Conservation (phyloP, 2,329 filamentous ascomycete genomes). For the Colletotrichum tropicale region DNA sequence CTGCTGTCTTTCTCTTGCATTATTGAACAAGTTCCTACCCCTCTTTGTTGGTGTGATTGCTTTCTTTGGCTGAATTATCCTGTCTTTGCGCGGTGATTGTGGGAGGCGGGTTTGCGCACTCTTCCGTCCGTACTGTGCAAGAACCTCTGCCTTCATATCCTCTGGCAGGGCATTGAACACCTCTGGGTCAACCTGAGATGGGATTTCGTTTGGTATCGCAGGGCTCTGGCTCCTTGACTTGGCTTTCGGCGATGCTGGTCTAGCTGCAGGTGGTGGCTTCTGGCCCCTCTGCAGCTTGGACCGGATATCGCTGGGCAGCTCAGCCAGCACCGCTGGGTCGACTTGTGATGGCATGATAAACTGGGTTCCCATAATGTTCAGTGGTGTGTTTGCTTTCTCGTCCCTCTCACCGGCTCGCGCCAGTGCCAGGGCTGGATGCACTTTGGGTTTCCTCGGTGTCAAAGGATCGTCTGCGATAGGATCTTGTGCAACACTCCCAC, state of each 20-base stretch:
- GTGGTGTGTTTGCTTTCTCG: constrained; percentile 64
- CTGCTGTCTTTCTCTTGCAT: constrained; percentile 54
- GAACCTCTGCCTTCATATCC: constrained; percentile 83
- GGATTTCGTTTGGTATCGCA: constrained; percentile 46
- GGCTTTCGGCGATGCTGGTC: constrained; percentile 32
- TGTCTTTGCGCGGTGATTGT: constrained; percentile 63
- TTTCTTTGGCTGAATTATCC: constrained; percentile 55
- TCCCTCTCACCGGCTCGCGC: constrained; percentile 55
- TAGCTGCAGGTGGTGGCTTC: constrained; percentile 21
- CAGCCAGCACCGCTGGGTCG: constrained; percentile 81
- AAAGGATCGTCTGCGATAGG: constrained; percentile 60
- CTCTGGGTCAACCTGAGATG: constrained; percentile 85
- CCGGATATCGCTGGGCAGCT: constrained; percentile 84
- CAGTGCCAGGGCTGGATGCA: constrained; percentile 59
- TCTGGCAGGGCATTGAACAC: constrained; percentile 83
- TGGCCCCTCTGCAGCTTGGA: constrained; percentile 58
- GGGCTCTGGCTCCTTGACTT: constrained; percentile 46
- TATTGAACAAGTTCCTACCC: constrained; percentile 48
- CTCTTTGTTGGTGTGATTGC: constrained; percentile 71
- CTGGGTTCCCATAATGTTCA: constrained; percentile 87
- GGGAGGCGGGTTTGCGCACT: constrained; percentile 34
- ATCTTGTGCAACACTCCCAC: constrained; percentile 41
- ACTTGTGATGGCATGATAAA: constrained; percentile 87
- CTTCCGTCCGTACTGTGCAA: constrained; percentile 68
- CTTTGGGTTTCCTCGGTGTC: constrained; percentile 57